Conservation (phyloP, 2,329 filamentous ascomycete genomes). For the Clarireedia sp. region DNA sequence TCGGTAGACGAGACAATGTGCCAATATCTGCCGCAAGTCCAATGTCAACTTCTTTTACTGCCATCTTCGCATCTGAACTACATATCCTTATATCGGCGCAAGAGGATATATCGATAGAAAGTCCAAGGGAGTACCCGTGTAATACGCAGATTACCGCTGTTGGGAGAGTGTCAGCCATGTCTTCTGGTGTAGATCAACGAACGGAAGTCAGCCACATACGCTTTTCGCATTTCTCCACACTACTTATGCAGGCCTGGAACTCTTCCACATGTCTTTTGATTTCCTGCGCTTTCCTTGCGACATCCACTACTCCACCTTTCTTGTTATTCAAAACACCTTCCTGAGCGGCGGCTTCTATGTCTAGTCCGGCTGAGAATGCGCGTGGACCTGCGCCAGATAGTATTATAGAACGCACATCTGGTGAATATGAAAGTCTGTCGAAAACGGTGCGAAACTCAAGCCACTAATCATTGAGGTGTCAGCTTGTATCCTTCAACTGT, state of each 20-base stretch:
- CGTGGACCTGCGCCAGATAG: constrained; percentile 74
- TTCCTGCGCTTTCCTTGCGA: constrained; percentile 53
- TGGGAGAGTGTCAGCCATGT: background rate
- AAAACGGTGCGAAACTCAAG: constrained; percentile 70
- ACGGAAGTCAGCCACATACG: constrained; percentile 40
- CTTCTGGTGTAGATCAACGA: background rate
- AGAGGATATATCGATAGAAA: constrained; percentile 67
- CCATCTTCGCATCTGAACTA: constrained; percentile 50
- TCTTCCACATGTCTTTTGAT: constrained; percentile 64
- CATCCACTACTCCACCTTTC: constrained; percentile 37
- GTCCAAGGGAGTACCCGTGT: constrained; percentile 69
- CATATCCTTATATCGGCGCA: constrained; percentile 65
- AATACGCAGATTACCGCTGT: constrained; percentile 72
- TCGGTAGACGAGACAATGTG: constrained; percentile 64
- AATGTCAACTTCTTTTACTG: constrained; percentile 78
- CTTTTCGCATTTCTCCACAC: constrained; percentile 83
- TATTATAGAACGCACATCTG: constrained; percentile 67
- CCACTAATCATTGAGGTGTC: constrained; percentile 42
- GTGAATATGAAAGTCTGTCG: constrained; percentile 59
- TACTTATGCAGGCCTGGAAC: constrained; percentile 72
- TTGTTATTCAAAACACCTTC: constrained; percentile 36
- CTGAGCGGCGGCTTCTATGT: constrained; percentile 63
- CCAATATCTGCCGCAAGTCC: constrained; percentile 74
- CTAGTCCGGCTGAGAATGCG: constrained; percentile 80
- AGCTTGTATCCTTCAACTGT: background rate